Conservation (phyloP, 805 yeast species). For the Candida endomychidarum region DNA sequence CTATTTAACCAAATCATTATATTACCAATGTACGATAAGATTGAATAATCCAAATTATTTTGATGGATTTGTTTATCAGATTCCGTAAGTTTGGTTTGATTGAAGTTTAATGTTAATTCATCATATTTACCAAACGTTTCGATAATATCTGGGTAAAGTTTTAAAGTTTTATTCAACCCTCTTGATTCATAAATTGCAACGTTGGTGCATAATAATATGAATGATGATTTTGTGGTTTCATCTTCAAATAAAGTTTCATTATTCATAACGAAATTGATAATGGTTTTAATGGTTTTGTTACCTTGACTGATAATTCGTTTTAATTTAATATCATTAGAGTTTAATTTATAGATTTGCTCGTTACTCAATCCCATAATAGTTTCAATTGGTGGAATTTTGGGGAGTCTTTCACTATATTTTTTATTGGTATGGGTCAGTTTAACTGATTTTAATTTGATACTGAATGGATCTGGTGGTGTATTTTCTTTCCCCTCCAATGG, state of each 20-base stretch:
- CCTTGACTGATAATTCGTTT: conserved; percentile 36
- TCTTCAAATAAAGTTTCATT: conserved; percentile 11
- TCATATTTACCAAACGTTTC: conserved; percentile 29
- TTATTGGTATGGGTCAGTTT: conserved; percentile 20
- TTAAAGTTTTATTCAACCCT: conserved; percentile 30
- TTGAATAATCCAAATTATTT: conserved; percentile 38
- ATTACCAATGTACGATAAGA: conserved; percentile 38
- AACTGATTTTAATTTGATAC: conserved; percentile 25
- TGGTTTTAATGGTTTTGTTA: conserved; percentile 8
- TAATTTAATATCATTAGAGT: conserved; percentile 35
- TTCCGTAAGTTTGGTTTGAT: conserved; percentile 33
- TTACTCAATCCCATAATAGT: conserved; percentile 40
- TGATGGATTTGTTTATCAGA: conserved; percentile 35
- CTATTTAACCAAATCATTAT: conserved; percentile 32
- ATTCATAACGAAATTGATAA: conserved; percentile 9
- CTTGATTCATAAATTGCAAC: conserved; percentile 37
- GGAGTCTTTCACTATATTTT: conserved; percentile 27
- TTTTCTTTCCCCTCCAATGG: neutral
- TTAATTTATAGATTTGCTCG: conserved; percentile 32
- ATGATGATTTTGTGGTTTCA: conserved; percentile 16
- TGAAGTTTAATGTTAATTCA: conserved; percentile 33
- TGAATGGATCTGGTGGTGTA: conserved; percentile 19
- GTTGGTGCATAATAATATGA: conserved; percentile 30
- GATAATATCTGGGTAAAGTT: conserved; percentile 25
- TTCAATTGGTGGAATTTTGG: conserved; percentile 32